phyloP scores from a whole-genome alignment of 164 flowering plant species.

The Dillenia turbinata region DNA sequence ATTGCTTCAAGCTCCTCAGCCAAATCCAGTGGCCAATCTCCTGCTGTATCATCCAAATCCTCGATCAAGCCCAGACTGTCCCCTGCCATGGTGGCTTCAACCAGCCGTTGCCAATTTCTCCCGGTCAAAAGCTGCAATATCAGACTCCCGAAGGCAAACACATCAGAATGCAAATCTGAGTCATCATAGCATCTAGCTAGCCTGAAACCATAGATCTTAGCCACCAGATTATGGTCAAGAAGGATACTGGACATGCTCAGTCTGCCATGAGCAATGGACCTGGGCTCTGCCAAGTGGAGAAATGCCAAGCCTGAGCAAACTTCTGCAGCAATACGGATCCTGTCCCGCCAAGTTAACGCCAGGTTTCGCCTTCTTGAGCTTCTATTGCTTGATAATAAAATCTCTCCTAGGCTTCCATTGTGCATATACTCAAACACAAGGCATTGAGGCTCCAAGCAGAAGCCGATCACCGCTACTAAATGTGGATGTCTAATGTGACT shows the following conservation, averaged over 20 bases:
- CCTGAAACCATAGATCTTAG: slow-evolving; percentile 40
- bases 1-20: slow-evolving; percentile 34
- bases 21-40: slow-evolving; percentile 62
- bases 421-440: slow-evolving; percentile 59
- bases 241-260: slow-evolving; percentile 50
- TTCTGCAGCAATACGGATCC: slow-evolving; percentile 53
- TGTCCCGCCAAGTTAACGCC: slow-evolving; percentile 42
- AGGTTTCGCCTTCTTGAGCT: slow-evolving; percentile 18
- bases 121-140: slow-evolving; percentile 56
- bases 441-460: slow-evolving; percentile 43
- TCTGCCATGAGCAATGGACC: slow-evolving; percentile 37
- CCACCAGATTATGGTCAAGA: slow-evolving; percentile 45
- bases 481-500: slow-evolving; percentile 45
- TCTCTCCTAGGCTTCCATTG: slow-evolving; percentile 45
- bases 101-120: slow-evolving; percentile 31
- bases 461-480: slow-evolving; percentile 44
- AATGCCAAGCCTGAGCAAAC: slow-evolving; percentile 41
- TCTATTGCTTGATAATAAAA: slow-evolving; percentile 22
- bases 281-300: slow-evolving; percentile 53
- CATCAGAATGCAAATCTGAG: slow-evolving; percentile 21
- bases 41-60: slow-evolving; percentile 39
- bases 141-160: slow-evolving; percentile 43
- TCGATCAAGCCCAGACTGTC: slow-evolving; percentile 15
- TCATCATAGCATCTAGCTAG: slow-evolving; percentile 12
- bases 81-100: slow-evolving; percentile 18